phyloP scores from a whole-genome alignment of 2,329 filamentous ascomycete genomes.

The Colletotrichum sp. region DNA sequence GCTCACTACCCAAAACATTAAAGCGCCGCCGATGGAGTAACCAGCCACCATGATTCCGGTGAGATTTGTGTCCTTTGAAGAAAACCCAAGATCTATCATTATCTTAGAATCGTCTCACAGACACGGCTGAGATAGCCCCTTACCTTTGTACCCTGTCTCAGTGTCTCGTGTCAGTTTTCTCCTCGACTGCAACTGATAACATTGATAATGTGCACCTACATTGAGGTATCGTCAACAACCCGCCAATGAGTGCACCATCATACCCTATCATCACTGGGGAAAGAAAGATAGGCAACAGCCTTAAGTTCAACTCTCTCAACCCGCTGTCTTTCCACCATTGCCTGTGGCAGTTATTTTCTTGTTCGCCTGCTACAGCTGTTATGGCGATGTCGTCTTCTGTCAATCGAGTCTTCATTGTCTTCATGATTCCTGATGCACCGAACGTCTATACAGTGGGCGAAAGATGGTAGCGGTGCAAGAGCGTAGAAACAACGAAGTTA shows the following conservation, averaged over 20 bases:
- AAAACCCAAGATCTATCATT: not conserved
- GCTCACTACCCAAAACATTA: not conserved
- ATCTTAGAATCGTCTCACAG: not conserved
- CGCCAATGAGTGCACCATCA: not conserved
- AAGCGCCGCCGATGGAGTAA: not conserved
- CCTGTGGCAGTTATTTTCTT: not conserved
- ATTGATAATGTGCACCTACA: not conserved
- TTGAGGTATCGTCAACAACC: not conserved
- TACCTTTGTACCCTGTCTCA: not conserved
- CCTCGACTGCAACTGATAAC: not conserved
- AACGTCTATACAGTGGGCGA: not conserved
- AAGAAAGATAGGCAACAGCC: not conserved
- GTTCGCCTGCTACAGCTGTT: not conserved
- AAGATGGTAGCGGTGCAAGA: not conserved
- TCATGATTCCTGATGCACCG: not conserved
- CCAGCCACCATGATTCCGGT: not conserved
- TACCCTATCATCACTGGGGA: not conserved
- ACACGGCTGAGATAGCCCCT: not conserved
- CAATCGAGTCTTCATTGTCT: not conserved
- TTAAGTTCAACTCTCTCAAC: not conserved
- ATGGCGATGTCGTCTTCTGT: not conserved
- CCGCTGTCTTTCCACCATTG: not conserved
- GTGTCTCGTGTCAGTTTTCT: not conserved
- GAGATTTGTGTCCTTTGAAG: not conserved
- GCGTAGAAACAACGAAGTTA: not conserved